phyloP scores from a whole-genome alignment of 768 basidiomycete genomes.

The Dentipellis sp. region DNA sequence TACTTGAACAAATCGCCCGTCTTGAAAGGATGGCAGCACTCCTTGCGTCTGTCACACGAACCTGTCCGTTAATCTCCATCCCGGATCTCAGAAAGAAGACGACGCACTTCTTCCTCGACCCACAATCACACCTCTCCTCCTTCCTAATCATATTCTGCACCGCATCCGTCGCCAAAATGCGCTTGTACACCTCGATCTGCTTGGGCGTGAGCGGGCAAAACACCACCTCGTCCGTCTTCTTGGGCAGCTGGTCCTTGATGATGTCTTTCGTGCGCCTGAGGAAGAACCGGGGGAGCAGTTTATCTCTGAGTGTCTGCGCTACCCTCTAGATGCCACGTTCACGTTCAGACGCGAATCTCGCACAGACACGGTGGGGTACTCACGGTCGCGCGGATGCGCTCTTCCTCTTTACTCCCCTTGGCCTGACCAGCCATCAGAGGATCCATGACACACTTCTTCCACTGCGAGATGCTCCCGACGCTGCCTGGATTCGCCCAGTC shows the following conservation, averaged over 20 bases:
- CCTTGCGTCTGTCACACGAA: constrained; percentile 36
- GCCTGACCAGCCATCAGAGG: constrained; percentile 67
- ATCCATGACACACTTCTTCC: constrained; percentile 62
- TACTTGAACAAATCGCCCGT: constrained; percentile 58
- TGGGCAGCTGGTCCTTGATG: constrained; percentile 73
- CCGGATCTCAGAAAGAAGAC: not conserved
- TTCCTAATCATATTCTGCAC: constrained; percentile 67
- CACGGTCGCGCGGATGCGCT: constrained; percentile 46
- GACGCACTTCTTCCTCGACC: constrained; percentile 42
- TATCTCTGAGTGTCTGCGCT: constrained; percentile 51
- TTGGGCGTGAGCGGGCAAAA: constrained; percentile 78
- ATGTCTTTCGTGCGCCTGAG: constrained; percentile 76
- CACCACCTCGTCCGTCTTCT: constrained; percentile 84
- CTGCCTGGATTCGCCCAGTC: constrained; percentile 85
- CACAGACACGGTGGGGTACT: constrained; percentile 12
- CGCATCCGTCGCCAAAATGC: constrained; percentile 49
- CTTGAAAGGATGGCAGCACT: constrained; percentile 42
- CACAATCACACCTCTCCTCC: constrained; percentile 68
- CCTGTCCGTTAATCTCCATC: constrained; percentile 19
- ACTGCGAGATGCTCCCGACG: constrained; percentile 66
- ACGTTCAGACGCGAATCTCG: not conserved
- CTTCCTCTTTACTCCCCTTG: constrained; percentile 49
- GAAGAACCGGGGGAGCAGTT: constrained; percentile 76
- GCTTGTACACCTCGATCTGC: constrained; percentile 69
- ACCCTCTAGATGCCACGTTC: constrained; percentile 32